phyloP scores from a whole-genome alignment of 352 stramenopile species.

The Aphanomyces cochlioides region DNA sequence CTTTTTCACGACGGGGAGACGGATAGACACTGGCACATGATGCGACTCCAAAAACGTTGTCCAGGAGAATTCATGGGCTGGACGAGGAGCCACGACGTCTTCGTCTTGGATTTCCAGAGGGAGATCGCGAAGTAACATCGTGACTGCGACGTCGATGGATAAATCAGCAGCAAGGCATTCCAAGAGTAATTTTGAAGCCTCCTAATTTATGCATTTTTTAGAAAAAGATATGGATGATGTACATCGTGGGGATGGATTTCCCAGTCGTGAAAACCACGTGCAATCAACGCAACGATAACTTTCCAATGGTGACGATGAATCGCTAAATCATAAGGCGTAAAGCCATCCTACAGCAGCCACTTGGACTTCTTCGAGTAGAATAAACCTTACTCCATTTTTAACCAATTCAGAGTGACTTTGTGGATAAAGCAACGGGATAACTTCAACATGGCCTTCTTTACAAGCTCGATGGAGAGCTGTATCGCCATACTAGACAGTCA shows the following conservation, averaged over 20 bases:
- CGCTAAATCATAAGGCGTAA: not conserved
- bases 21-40: too few relatives aligned
- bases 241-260: not conserved
- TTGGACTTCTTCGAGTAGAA: not conserved
- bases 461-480: not conserved
- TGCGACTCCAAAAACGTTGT: not conserved
- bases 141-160: not conserved
- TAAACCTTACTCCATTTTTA: not conserved
- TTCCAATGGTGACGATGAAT: not conserved
- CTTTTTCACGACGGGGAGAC: too few relatives aligned
- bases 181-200: not conserved
- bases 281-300: not conserved
- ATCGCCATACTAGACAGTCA: constrained; percentile 1
- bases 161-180: not conserved
- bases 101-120: not conserved
- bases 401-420: not conserved
- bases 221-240: not conserved
- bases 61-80: not conserved
- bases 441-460: not conserved
- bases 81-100: not conserved
- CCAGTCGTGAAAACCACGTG: not conserved
- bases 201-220: not conserved
- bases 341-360: not conserved
- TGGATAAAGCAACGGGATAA: not conserved
- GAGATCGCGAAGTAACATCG: not conserved